Base-by-base conservation (phyloP, 306 rosid species). In the Sphenostylis stenocarpa region DNA sequence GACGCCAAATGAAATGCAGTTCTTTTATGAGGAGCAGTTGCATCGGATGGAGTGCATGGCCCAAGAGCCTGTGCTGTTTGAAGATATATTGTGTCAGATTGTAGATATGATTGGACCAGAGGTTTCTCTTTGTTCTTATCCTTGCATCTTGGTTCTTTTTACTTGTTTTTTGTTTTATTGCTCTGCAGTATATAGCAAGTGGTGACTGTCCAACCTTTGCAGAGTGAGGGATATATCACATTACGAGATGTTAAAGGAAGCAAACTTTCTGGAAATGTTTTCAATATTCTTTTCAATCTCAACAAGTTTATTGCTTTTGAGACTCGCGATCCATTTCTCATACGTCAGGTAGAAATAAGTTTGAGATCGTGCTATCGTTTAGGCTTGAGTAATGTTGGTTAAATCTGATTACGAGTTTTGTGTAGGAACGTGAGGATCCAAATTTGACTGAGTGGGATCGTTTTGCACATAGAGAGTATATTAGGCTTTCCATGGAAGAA, bases 31-130 rank as follows among this genome's bases (percentile, higher is more conserved):
- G 92, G 99, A 96, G 87, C 99, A 96, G 80, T 86, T 96, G 88
- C 99, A 96, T 80, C 88, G 99, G 81, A 96, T 96, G 98, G 99
- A 96, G 77, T 96, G 99, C 88, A 96, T 96, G 99, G 99, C 99
- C 73, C 99, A 96, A 78, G 99, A 96, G 77, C 97, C 99, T 19
- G 99, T 96, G 78, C 96, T 92, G 58, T 96, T 96, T 70, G 99
- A 96, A 86, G 99, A 96, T 86, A 91, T 96, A 75, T 89, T 96
- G 63, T 96, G 99, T 78, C 99, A 96, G 86, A 90, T 92, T 66
- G 89, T 96, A 75, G 99, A 96, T 88, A 96, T 96, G 99, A 88
- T 96, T 75, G 96, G 90, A 81, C 94, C 99, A 26, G 94, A 96
- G 99, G 99, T 96, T 81, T 70, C 66, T 78, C 81, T 84, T 80